Conservation (phyloP, 2,329 filamentous ascomycete species). For the Trichophaea hybrida region DNA sequence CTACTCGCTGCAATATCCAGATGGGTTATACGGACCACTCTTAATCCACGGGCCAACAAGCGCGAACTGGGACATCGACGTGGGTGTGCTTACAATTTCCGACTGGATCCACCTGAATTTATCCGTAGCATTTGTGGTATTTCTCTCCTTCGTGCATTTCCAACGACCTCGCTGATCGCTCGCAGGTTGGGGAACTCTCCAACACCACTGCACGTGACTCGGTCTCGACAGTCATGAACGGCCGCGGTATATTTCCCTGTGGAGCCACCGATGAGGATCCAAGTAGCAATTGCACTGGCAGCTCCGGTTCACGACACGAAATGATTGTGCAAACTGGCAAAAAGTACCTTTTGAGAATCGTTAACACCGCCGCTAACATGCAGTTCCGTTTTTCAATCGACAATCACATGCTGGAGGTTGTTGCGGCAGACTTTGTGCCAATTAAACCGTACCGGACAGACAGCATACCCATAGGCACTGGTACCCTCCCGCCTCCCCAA, state of each 20-base stretch:
- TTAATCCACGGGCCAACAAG: conserved; percentile 15
- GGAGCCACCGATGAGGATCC: neutral
- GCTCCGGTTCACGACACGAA: conserved; percentile 14
- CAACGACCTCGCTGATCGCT: neutral
- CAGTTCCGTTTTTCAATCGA: conserved; percentile 35
- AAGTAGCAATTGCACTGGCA: conserved; percentile 2
- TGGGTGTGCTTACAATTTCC: conserved; percentile 11
- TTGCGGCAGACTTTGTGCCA: conserved; percentile 49
- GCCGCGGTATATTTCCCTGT: neutral
- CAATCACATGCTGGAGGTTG: conserved; percentile 48
- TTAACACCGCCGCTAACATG: conserved; percentile 32
- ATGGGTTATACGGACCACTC: conserved; percentile 28
- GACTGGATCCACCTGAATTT: conserved; percentile 23
- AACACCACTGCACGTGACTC: too few relatives aligned
- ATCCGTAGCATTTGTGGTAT: neutral
- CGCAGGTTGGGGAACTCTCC: neutral
- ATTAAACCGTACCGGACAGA: conserved; percentile 48
- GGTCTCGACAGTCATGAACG: neutral
- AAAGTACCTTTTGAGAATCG: conserved; percentile 31
- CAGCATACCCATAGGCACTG: conserved; percentile 46
- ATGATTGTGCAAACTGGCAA: conserved; percentile 18
- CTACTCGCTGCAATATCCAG: conserved; percentile 15
- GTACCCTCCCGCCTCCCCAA: conserved; percentile 20
- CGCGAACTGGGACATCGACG: conserved; percentile 15
- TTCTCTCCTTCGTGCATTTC: neutral